Conservation (phyloP, 495 filamentous ascomycete genomes). For the Podospora comata region DNA sequence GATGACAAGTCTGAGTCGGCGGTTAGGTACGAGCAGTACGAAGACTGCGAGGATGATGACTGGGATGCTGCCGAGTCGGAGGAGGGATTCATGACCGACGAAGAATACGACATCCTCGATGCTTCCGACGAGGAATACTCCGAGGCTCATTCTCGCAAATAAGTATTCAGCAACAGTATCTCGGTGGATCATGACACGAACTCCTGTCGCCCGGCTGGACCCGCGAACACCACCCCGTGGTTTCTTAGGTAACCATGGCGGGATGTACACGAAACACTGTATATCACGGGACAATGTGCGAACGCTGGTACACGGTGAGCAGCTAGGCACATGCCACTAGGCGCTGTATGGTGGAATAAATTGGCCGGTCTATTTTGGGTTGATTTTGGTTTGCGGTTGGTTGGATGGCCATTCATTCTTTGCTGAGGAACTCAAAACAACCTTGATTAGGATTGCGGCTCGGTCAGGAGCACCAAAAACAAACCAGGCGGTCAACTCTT, state of each 20-base stretch:
- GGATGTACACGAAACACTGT: not conserved
- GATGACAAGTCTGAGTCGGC: conserved; percentile 33
- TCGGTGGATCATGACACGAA: not conserved
- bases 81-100: conserved; percentile 83
- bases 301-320: not conserved
- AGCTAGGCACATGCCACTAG: not conserved
- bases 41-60: conserved; percentile 55
- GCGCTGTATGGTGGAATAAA: not conserved
- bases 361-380: not conserved
- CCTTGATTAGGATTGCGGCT: not conserved
- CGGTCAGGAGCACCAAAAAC: not conserved
- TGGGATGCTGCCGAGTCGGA: conserved; percentile 60
- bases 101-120: conserved; percentile 95
- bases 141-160: conserved; percentile 39
- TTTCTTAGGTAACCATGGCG: not conserved
- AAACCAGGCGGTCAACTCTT: not conserved
- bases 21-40: conserved; percentile 55
- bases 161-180: conserved; percentile 10
- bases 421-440: not conserved
- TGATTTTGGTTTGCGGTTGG: not conserved
- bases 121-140: conserved; percentile 88
- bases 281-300: not conserved
- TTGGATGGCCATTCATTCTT: conserved; percentile 1
- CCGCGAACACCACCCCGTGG: not conserved
- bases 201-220: not conserved